Percentiles rank a stretch among this genome's conserved stretches.
phyloP scores from a whole-genome alignment of 352 stramenopile species.

The Pythium phragmiticola region DNA sequence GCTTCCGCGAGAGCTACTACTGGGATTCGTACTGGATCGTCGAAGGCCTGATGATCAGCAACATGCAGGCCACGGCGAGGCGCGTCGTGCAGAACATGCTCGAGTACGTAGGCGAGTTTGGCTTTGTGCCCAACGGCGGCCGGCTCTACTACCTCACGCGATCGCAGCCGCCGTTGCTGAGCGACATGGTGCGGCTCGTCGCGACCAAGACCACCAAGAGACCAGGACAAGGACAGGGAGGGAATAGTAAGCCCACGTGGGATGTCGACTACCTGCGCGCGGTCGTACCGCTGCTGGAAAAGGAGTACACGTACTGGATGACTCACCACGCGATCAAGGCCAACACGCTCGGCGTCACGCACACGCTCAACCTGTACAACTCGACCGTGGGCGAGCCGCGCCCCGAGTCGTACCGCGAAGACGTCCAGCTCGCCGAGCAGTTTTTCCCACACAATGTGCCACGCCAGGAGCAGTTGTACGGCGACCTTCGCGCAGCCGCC shows the following conservation, averaged over 20 bases:
- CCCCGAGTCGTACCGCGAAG: constrained; percentile 86
- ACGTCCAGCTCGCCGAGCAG: constrained; percentile 60
- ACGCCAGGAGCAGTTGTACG: constrained; percentile 60
- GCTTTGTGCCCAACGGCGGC: constrained; percentile 89
- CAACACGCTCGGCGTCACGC: constrained; percentile 2
- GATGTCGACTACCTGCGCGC: constrained; percentile 39
- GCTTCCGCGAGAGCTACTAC: constrained; percentile 92
- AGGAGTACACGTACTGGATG: constrained; percentile 88
- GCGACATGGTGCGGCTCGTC: constrained; percentile 80
- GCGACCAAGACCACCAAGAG: constrained; percentile 36
- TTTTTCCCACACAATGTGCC: constrained; percentile 43
- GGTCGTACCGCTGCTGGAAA: constrained; percentile 63
- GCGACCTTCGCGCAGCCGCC: constrained; percentile 75
- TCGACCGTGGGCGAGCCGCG: constrained; percentile 68
- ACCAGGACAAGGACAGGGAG: constrained; percentile 10
- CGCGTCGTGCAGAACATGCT: constrained; percentile 87
- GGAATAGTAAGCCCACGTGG: constrained; percentile 8
- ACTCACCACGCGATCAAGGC: background rate
- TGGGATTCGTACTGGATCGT: constrained; percentile 95
- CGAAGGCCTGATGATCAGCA: constrained; percentile 78
- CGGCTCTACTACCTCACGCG: constrained; percentile 91
- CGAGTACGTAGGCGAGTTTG: constrained; percentile 82
- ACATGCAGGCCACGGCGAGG: constrained; percentile 73
- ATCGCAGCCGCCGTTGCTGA: constrained; percentile 90
- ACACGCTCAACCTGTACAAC: constrained; percentile 80